Base-by-base conservation (phyloP, 2,329 filamentous ascomycete genomes). In the Pseudopyrenochaeta lycopersici region DNA sequence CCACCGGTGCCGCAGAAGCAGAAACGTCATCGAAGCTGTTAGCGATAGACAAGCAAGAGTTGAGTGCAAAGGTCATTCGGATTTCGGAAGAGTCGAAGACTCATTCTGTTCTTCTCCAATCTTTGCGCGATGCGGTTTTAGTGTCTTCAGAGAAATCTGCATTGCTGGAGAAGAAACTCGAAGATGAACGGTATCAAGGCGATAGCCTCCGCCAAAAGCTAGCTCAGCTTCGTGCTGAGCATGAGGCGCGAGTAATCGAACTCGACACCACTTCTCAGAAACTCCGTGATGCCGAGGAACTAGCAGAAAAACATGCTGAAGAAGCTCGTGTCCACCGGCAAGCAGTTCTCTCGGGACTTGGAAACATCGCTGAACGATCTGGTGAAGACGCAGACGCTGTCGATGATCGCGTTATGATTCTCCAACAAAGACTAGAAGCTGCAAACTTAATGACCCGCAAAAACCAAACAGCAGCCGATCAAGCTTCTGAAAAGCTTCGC, bases 391-490 rank as follows among this genome's bases (percentile, higher is more conserved):
- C 77, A 57, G 82, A 81, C 32, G 80, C 78, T 1, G 51, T 56
- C 50, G 78, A 85, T 31, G 88, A 92, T 64, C 89, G 92, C 30
- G 80, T 94, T 29, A 75, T 78, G 5, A 88, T 90, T 21, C 83
- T 99, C 4, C 91, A 96, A 72, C 84, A 86, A 39, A 95, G 98
- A 72, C 82, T 97, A 12, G 85, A 89, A 58, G 80, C 88, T 38
- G 90, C 94, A 14, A 96, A 91, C 66, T 83, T 82, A 1, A 80
- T 98, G 72, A 92, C 93, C 23, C 90, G 90, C 74, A 92, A 92
- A 69, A 96, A 97, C 65, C 92, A 97, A 74, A 84, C 89, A 56
- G 93, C 96, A 54, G 94, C 93, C 1, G 92, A 99, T 73, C 79
- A 83, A 21, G 92, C 93, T 2, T 90, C 92, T 0, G 92, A 97